phyloP scores from a whole-genome alignment of 805 yeast genomes.

The Schwanniomyces sp. region DNA sequence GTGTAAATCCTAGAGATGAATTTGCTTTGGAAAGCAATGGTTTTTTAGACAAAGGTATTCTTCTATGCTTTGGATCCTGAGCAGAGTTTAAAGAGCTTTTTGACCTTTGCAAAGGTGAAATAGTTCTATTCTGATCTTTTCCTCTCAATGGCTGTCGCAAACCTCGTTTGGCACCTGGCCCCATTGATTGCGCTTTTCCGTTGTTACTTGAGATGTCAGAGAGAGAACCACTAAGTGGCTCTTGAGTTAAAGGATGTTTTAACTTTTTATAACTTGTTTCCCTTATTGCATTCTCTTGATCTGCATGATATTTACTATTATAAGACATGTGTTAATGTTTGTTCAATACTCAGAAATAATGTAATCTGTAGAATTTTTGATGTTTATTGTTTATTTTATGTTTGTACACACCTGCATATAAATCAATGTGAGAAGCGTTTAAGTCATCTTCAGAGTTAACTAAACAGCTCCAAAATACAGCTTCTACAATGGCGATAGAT shows the following conservation, averaged over 20 bases:
- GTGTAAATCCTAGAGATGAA: constrained; percentile 37
- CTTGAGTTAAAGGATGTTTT: neutral
- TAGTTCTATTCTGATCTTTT: constrained; percentile 31
- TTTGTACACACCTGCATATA: neutral
- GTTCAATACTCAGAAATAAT: neutral
- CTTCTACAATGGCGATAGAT: constrained; percentile 21
- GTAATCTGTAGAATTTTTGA: neutral
- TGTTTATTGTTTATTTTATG: neutral
- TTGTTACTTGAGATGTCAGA: neutral
- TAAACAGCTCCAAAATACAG: neutral
- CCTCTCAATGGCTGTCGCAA: constrained; percentile 40
- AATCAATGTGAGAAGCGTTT: neutral
- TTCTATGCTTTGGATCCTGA: constrained; percentile 3
- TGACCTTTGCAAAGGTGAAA: constrained; percentile 31
- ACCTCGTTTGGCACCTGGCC: constrained; percentile 1
- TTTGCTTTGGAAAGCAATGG: constrained; percentile 34
- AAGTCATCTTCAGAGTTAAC: neutral
- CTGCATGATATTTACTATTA: constrained; percentile 6
- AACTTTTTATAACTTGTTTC: neutral
- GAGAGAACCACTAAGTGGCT: neutral
- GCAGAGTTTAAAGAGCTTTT: constrained; percentile 13
- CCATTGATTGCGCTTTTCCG: neutral
- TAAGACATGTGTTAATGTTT: neutral
- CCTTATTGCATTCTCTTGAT: constrained; percentile 10
- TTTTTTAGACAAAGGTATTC: constrained; percentile 8